Base-by-base conservation (phyloP, 1,139 yeast genomes). In the Blastobotrys petasosporus region DNA sequence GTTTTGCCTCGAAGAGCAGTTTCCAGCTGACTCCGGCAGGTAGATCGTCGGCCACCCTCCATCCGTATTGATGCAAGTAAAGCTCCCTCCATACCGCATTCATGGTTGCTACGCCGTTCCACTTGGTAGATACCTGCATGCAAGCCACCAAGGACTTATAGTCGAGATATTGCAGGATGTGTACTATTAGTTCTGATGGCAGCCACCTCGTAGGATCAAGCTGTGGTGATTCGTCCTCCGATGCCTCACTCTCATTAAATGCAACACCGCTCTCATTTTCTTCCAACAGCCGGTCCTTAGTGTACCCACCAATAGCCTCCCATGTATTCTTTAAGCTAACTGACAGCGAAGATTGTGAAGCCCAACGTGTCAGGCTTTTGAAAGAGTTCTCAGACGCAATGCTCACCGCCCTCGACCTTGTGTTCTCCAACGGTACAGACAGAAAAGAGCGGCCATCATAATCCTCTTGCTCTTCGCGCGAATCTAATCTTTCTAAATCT, bases 121-220 rank as follows among this genome's bases (percentile, higher is more conserved):
- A 64, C 10, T 41, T 29, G 30, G 39, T 46, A 15, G 56, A 54
- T 2, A 64, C 65, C 25, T 35, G 50, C 11, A 52, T 40, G 39
- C 66, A 62, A 4, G 37, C 44, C 6, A 41, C 42, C 15, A 61
- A 42, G 3, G 58, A 44, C 20, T 41, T 25, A 29, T 48, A 42
- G 39, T 57, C 60, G 41, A 63, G 49, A 32, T 47, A 39, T 15
- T 43, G 15, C 25, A 64, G 34, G 7, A 64, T 52, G 11, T 49
- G 52, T 11, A 54, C 50, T 10, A 52, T 33, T n/a, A 63, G 47
- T 37, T 64, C 68, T 10, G 49, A 33, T 2, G 68, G 68, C n/a
- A 60, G 51, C n/a, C 23, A 31, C 32, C 28, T 17, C 32, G 55
- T 37, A 38, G 60, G 56, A 47, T 60, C 64, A 4, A 48, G 33